phyloP scores from a whole-genome alignment of 495 filamentous ascomycete genomes.

The Aspergillus ellipticus region DNA sequence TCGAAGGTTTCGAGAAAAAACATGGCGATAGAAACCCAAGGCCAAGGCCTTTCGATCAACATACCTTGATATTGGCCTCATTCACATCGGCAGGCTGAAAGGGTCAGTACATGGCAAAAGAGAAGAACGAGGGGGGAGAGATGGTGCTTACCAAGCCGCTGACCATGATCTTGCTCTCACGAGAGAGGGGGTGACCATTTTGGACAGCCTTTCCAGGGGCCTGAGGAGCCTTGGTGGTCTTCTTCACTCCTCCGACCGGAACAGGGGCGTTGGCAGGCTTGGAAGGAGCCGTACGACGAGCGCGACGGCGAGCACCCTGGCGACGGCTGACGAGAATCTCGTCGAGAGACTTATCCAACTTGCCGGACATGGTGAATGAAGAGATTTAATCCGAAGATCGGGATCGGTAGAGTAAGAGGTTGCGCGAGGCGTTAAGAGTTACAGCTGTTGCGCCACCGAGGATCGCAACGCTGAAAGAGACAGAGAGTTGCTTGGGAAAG shows the following conservation, averaged over 20 bases:
- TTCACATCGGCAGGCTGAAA: conserved; percentile 85
- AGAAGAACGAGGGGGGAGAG: background rate
- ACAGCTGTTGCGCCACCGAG: conserved; percentile 1
- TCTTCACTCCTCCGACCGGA: conserved; percentile 84
- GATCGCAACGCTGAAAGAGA: conserved; percentile 6
- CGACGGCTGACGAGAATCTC: conserved; percentile 83
- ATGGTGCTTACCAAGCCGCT: conserved; percentile 84
- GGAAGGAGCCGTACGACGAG: conserved; percentile 49
- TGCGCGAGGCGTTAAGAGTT: conserved; percentile 10
- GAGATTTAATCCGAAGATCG: background rate
- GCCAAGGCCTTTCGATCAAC: conserved; percentile 67
- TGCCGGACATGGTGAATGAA: conserved; percentile 68
- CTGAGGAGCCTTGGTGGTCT: conserved; percentile 64
- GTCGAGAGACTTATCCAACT: conserved; percentile 92
- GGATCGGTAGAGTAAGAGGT: conserved; percentile 5
- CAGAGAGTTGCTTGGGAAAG: background rate
- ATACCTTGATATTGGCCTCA: conserved; percentile 98
- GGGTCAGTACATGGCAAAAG: conserved; percentile 44
- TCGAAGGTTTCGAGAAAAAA: conserved; percentile 45
- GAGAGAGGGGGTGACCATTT: conserved; percentile 53
- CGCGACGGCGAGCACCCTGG: conserved; percentile 52
- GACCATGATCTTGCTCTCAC: conserved; percentile 94
- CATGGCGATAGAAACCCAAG: conserved; percentile 54
- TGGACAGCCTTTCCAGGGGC: conserved; percentile 59
- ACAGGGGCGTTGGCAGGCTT: conserved; percentile 52